These are phyloP conservation scores for Xylaria sp. DNA, from an alignment of 2,329 filamentous ascomycete genomes.

Conservation along the genomic window DNA sequence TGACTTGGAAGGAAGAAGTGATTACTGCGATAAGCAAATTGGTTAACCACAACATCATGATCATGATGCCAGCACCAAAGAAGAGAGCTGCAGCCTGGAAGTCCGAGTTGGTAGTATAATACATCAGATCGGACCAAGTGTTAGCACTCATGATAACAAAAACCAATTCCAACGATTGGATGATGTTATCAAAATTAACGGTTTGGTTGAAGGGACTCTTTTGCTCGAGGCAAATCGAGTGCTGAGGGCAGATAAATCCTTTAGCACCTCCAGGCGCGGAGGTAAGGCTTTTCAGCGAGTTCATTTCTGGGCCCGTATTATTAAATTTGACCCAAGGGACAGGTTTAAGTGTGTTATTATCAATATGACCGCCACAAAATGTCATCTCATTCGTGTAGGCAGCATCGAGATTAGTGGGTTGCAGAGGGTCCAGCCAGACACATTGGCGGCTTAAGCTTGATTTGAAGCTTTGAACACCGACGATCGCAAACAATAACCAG, in stretches of 20 bases:
- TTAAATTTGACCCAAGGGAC: constrained; percentile 70
- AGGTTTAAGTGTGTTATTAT: constrained; percentile 60
- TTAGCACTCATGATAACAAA: constrained; percentile 99
- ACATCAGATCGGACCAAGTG: constrained; percentile 94
- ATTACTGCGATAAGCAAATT: constrained; percentile 96
- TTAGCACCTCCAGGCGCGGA: constrained; percentile 66
- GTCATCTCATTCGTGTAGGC: constrained; percentile 69
- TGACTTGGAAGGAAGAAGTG: constrained; percentile 97
- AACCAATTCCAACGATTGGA: constrained; percentile 89
- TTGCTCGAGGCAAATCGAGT: constrained; percentile 82
- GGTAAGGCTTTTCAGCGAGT: constrained; percentile 53
- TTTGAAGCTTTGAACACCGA: constrained; percentile 96
- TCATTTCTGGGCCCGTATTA: constrained; percentile 25
- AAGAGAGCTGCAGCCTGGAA: constrained; percentile 86
- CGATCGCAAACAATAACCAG: constrained; percentile 95
- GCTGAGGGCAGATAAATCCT: constrained; percentile 84
- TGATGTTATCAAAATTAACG: constrained; percentile 92
- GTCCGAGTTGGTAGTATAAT: constrained; percentile 89
- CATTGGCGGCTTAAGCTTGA: constrained; percentile 78
- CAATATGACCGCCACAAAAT: constrained; percentile 85
- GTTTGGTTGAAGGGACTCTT: constrained; percentile 82
- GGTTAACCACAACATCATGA: constrained; percentile 95
- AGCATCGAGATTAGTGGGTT: constrained; percentile 58
- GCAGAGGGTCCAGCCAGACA: constrained; percentile 72
- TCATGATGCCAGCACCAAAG: constrained; percentile 76